Percentiles rank a stretch among this genome's conserved stretches.
Conservation (phyloP, 176 grass and related monocot genomes). For the Oryza rufipogon region DNA sequence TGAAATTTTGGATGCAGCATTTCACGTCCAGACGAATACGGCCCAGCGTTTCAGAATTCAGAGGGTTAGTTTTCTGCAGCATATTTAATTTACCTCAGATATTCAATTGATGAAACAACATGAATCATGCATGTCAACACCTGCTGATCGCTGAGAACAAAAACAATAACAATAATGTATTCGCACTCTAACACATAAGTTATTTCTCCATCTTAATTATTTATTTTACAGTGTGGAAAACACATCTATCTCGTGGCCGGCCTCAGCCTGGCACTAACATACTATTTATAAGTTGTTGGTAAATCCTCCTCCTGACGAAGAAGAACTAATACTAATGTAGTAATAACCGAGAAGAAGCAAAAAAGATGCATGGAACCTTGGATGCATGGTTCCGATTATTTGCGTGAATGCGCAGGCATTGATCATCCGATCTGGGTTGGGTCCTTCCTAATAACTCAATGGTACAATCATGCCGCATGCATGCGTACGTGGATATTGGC, state of each 20-base stretch:
- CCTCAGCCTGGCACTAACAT: too few species aligned
- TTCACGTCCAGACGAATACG: background rate
- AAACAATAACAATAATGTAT: background rate
- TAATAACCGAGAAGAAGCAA: too few species aligned
- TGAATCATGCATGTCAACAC: background rate
- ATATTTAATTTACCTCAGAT: too few species aligned
- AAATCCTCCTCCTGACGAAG: background rate
- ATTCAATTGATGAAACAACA: too few species aligned
- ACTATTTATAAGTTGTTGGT: background rate
- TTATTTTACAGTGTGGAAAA: slow-evolving; percentile 17
- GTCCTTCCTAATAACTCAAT: background rate
- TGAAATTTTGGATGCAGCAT: background rate
- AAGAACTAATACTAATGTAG: too few species aligned
- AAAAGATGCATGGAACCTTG: too few species aligned
- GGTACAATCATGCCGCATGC: too few species aligned
- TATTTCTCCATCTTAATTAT: background rate
- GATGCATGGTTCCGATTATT: too few species aligned
- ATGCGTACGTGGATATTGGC: too few species aligned
- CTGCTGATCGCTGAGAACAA: background rate
- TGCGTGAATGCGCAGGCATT: background rate
- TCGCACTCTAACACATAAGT: background rate
- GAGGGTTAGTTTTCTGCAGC: background rate
- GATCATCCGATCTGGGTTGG: too few species aligned
- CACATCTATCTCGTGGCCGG: background rate
- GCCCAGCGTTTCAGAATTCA: background rate